Conservation (phyloP, 257 asterid genomes). For the Solanum rostratum region DNA sequence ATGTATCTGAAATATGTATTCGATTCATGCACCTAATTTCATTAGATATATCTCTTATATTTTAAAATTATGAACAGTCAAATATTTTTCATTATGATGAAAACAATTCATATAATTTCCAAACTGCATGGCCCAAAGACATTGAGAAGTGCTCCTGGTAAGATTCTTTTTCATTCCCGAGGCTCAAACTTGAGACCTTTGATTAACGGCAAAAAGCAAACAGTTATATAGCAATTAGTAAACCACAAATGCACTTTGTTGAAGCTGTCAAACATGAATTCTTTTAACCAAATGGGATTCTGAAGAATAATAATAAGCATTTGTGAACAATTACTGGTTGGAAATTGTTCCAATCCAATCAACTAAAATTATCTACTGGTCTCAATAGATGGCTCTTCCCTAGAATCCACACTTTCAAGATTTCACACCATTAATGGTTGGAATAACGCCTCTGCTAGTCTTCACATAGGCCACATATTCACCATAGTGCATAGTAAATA, state of each 20-base stretch:
- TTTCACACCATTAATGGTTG: slow-evolving; percentile 53
- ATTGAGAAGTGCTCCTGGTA: no score
- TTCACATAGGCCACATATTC: slow-evolving; percentile 70
- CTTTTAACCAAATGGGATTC: not conserved
- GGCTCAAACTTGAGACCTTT: no score
- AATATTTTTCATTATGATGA: no score
- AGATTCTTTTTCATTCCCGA: no score
- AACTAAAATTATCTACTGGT: slow-evolving; percentile 10
- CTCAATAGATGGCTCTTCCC: not conserved
- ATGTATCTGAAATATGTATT: no score
- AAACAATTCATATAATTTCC: no score
- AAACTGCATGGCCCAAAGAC: no score
- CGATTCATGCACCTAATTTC: no score
- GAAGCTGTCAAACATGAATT: not conserved
- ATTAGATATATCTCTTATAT: no score
- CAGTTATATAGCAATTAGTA: not conserved
- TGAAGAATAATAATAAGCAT: slow-evolving; percentile 1
- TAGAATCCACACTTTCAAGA: slow-evolving; percentile 23
- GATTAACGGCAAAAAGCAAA: not conserved
- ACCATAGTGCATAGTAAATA: slow-evolving; percentile 62
- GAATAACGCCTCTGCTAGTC: slow-evolving; percentile 66
- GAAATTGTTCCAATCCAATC: not conserved
- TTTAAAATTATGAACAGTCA: no score
- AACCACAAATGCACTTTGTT: not conserved
- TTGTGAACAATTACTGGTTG: not conserved